Base-by-base conservation (phyloP, 2,329 filamentous ascomycete species). In the Talaromyces pinophilus region DNA sequence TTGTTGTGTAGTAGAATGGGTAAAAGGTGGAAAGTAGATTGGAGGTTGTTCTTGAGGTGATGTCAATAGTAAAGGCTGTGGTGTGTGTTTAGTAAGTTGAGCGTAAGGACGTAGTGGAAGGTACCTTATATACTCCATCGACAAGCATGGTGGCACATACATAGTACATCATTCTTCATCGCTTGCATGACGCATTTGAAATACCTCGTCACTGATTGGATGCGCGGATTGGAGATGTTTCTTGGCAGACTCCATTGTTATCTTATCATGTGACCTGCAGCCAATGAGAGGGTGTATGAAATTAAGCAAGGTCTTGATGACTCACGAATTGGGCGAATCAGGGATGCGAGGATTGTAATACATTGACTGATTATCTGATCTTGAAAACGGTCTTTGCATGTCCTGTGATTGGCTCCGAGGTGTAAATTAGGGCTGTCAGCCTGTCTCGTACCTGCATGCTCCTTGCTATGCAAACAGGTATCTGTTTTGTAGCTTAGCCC, bases 121-220 rank as follows among this genome's bases (percentile, higher is more conserved):
- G 52, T 35, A 33, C 38, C 54, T 57, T 57, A 57, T 57, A 57
- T 57, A 57, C 33, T 54, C 5, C 28, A 7, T 25, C 30, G 11
- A 15, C 33, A 57, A 19, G 50, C 25, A 25, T 25, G 3, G 22
- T 2, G 22, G 22, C 59, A 61, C 59, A 61, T 61, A 61, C 19
- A 19, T 19, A 1, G 19, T 19, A 19, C 59, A 61, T 61, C 61
- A 72, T 71, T 66, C 71, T 33, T 33, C 2, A 50, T 50, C 46
- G 46, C 11, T 25, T 35, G 52, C 54, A 40, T 57, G 62, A 35
- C 48, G 67, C 69, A 71, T 76, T 75, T 72, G 48, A 68, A 76
- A 75, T 73, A 30, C 3, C 52, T 40, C n/a, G 0, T 0, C 30
- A n/a, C n/a, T 75, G 68, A 48, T 76, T 76, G 72, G 74, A n/a